Conservation (phyloP, 1,284 basidiomycete species). For the Marasmius sp. region DNA sequence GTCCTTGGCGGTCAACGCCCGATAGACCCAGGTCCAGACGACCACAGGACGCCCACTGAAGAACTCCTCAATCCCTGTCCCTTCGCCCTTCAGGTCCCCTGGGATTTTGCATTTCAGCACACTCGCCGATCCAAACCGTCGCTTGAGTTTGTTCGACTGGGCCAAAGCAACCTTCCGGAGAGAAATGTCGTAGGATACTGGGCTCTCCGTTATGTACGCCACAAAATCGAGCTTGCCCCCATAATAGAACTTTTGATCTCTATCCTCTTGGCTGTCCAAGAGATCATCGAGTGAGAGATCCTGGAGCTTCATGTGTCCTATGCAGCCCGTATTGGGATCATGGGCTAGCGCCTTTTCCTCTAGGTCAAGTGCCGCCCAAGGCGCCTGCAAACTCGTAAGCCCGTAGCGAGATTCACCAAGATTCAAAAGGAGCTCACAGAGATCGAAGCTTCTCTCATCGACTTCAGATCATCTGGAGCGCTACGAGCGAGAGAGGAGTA, state of each 20-base stretch:
- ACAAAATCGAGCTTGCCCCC: conserved; percentile 13
- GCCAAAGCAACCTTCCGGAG: conserved; percentile 3
- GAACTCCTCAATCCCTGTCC: conserved; percentile 21
- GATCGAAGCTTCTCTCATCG: neutral
- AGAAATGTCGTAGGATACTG: neutral
- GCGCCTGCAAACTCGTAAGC: conserved; percentile 3
- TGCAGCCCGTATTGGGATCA: neutral
- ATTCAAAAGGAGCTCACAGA: no score
- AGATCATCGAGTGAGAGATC: neutral
- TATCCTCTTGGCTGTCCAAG: neutral
- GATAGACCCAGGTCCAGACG: conserved; percentile 33
- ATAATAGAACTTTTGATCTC: neutral
- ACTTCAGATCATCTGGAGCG: neutral
- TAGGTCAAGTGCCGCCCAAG: conserved; percentile 11
- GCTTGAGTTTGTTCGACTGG: conserved; percentile 13
- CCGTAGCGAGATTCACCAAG: neutral
- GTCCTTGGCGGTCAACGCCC: conserved; percentile 38
- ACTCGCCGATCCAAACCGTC: conserved; percentile 39
- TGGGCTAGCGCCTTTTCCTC: conserved; percentile 2
- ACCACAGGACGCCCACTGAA: conserved; percentile 34
- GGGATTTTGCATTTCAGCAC: conserved; percentile 35
- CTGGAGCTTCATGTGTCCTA: neutral
- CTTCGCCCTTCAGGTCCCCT: conserved; percentile 13
- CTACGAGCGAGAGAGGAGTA: neutral
- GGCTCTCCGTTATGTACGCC: neutral